Percentiles rank a stretch among this genome's conserved stretches.
phyloP scores from a whole-genome alignment of 257 asterid genomes.

The Gentiana straminea region DNA sequence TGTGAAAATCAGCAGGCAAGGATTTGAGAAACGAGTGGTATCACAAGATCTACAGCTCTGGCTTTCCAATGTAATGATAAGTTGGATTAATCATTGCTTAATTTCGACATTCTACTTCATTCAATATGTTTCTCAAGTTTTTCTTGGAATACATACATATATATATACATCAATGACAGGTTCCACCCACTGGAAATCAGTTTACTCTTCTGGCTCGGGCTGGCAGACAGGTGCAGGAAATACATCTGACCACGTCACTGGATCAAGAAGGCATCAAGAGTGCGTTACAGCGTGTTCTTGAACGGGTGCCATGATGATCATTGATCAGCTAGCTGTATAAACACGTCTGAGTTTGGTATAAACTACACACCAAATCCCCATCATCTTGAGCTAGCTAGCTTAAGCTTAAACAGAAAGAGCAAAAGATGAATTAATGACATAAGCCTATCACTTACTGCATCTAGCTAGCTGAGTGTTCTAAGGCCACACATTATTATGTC shows the following conservation, averaged over 20 bases:
- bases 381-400: too few species aligned
- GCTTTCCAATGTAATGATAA: conserved; percentile 66
- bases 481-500: too few species aligned
- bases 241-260: conserved; percentile 80
- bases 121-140: conserved; percentile 2
- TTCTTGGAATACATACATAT: background rate
- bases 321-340: too few species aligned
- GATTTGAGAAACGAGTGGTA: conserved; percentile 90
- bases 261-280: conserved; percentile 79
- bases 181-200: conserved; percentile 62
- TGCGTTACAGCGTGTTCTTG: conserved; percentile 75
- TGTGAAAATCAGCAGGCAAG: conserved; percentile 73
- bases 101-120: background rate
- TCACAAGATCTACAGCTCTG: conserved; percentile 97
- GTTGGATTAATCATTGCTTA: conserved; percentile 12
- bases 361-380: too few species aligned
- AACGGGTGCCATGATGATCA: conserved; percentile 53
- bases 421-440: too few species aligned
- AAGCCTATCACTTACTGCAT: too few species aligned
- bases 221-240: conserved; percentile 97
- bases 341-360: too few species aligned
- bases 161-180: conserved; percentile 23
- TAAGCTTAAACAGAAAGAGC: too few species aligned
- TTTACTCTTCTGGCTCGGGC: conserved; percentile 95
- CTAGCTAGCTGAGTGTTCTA: too few species aligned